These are phyloP conservation scores for Flaveria sonorensis DNA, from an alignment of 129 eudicot species.

Conservation along the genomic window DNA sequence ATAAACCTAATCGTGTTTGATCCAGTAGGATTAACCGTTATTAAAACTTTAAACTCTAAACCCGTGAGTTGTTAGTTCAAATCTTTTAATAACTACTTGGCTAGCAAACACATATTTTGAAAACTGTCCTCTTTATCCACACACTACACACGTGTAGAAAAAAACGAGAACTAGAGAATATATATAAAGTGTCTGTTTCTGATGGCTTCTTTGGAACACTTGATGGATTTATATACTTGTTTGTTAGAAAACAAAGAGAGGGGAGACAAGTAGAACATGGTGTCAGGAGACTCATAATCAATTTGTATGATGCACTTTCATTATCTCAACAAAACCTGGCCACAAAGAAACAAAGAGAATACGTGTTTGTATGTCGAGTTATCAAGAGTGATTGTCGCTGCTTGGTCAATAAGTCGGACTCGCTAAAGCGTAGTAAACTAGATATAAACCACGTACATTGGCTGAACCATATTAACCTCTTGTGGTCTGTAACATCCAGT, in stretches of 20 bases:
- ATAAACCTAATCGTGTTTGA: neutral
- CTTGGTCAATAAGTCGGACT: neutral
- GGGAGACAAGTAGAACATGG: conserved; percentile 43
- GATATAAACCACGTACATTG: neutral
- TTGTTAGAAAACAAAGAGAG: conserved; percentile 21
- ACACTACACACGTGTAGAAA: conserved; percentile 25
- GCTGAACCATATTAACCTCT: neutral
- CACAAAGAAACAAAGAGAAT: conserved; percentile 5
- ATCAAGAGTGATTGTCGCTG: neutral
- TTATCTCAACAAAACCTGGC: conserved; percentile 15
- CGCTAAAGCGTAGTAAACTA: neutral
- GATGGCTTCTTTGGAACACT: conserved; percentile 21
- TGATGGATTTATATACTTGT: conserved; percentile 40
- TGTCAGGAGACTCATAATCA: conserved; percentile 34
- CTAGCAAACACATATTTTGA: conserved; percentile 9
- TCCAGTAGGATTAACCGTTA: too few relatives aligned
- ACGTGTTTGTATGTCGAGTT: neutral
- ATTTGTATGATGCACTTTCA: conserved; percentile 26
- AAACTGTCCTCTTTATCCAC: conserved; percentile 27
- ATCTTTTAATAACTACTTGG: neutral
- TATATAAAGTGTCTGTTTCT: conserved; percentile 24
- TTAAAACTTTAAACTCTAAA: neutral
- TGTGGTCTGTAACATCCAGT: too few relatives aligned
- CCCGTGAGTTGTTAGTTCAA: neutral
- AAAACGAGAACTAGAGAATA: conserved; percentile 31